Evolutionary conservation across 768 basidiomycete species (phyloP), one percentile per base, ranked within the genome.

Genomic region (Dictyophora rubrovolvata): DNA sequence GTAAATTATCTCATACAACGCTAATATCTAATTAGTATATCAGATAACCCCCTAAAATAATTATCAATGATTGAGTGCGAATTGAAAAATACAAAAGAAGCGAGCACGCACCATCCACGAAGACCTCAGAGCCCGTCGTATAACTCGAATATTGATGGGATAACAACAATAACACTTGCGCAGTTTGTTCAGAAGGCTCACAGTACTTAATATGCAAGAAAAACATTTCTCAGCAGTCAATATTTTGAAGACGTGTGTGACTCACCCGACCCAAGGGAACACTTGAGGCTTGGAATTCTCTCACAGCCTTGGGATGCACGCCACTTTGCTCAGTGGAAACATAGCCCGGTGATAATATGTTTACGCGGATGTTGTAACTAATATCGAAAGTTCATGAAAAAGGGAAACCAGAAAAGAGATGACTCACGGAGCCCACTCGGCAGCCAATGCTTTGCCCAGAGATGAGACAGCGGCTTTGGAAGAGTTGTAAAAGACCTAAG

Each of bases 391-490:
- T 42, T 42, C 36, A 37, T 14, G n/a, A 3, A 12, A 42, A 4
- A 42, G n/a, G 14, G 4, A 42, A 42, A 12, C 12, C 42, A 12
- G 14, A 5, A 9, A n/a, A 42, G 23, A 28, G 16, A 49, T 16
- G 11, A 36, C 56, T 48, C 18, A 57, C 56, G 46, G 46, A 49
- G 56, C 56, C 56, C 56, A 57, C 23, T 57, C 56, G 3, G 56
- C 56, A 12, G 56, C 56, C n/a, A 57, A 46, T 35, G 18, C 56
- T 35, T 57, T 57, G 16, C 47, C 56, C 21, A 57, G 56, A 3
- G 56, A 57, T n/a, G 56, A 57, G n/a, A 57, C 56, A 14, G 56
- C 56, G 5, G 56, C 56, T 50, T 57, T 57, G 10, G 56, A 57
- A 10, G 56, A 57, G 23, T 57, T 57, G 21, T 57, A 57, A 22